Evolutionary conservation across 179 eudicot genomes (phyloP).

Genomic region (Drosera spatulata): DNA sequence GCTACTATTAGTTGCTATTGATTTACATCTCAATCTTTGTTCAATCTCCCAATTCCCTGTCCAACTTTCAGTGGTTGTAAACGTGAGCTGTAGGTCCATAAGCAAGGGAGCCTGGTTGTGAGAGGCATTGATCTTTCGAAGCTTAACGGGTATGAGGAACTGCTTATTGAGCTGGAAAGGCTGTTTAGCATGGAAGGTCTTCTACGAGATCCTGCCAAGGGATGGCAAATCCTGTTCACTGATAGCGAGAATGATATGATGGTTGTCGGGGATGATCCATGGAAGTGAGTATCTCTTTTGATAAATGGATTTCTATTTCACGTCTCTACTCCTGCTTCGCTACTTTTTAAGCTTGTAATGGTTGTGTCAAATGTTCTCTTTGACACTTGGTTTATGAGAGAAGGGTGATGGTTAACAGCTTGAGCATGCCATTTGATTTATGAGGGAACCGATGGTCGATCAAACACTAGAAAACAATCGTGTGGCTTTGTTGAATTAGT

Average conservation of each 20-base stretch:
- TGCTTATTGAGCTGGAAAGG: constrained; percentile 58
- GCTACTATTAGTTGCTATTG: constrained; percentile 9
- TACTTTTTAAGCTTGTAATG: background rate
- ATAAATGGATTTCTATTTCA: background rate
- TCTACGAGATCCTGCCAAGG: constrained; percentile 53
- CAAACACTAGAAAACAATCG: too few relatives aligned
- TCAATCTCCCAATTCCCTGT: constrained; percentile 12
- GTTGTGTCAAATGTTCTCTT: too few relatives aligned
- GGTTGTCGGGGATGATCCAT: constrained; percentile 94
- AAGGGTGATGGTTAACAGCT: too few relatives aligned
- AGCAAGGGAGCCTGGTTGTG: constrained; percentile 85
- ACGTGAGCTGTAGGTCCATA: constrained; percentile 45
- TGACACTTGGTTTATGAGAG: too few relatives aligned
- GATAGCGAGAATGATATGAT: constrained; percentile 80
- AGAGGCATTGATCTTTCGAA: constrained; percentile 78
- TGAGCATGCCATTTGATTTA: too few relatives aligned
- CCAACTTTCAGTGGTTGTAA: constrained; percentile 8
- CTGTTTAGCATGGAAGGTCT: constrained; percentile 83
- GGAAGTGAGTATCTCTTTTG: constrained; percentile 57
- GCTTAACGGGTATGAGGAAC: constrained; percentile 46
- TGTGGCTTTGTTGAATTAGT: too few relatives aligned
- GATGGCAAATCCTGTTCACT: constrained; percentile 76
- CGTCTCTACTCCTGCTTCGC: background rate
- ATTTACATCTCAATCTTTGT: constrained; percentile 2
- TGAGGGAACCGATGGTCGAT: too few relatives aligned